These are phyloP conservation scores for Pseudocercospora pini-densiflorae DNA, from an alignment of 2,329 filamentous ascomycete species.

Conservation along the genomic window DNA sequence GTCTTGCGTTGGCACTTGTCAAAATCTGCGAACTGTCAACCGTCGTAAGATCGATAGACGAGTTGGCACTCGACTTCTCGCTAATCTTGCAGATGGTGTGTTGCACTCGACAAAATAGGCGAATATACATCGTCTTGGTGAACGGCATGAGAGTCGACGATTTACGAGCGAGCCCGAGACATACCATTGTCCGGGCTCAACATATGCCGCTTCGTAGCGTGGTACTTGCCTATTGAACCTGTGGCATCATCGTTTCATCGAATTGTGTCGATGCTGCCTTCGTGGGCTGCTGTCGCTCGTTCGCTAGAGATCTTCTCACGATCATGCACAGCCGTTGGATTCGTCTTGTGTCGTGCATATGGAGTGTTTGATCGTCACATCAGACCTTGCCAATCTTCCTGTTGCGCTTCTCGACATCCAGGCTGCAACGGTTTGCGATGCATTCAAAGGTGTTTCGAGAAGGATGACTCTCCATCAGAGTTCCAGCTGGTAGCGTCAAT, in stretches of 20 bases:
- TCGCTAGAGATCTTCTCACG: background rate
- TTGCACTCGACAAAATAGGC: conserved; percentile 4
- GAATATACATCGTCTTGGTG: background rate
- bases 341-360: background rate
- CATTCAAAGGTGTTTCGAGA: background rate
- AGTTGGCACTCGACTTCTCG: background rate
- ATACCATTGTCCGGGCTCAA: background rate
- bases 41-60: background rate
- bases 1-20: conserved; percentile 1
- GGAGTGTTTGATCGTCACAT: background rate
- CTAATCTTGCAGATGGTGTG: conserved; percentile 7
- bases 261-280: background rate
- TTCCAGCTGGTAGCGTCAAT: too few species aligned
- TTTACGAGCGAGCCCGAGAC: background rate
- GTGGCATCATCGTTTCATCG: background rate
- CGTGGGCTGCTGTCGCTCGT: background rate
- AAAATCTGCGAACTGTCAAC: background rate
- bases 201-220: background rate
- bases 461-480: background rate
- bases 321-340: background rate
- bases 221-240: background rate
- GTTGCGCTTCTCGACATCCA: background rate
- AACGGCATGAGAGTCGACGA: background rate
- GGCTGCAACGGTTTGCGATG: background rate
- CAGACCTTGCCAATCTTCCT: background rate